These are phyloP conservation scores for Xylariaceae sp. DNA, from an alignment of 2,329 filamentous ascomycete genomes.

Conservation along the genomic window DNA sequence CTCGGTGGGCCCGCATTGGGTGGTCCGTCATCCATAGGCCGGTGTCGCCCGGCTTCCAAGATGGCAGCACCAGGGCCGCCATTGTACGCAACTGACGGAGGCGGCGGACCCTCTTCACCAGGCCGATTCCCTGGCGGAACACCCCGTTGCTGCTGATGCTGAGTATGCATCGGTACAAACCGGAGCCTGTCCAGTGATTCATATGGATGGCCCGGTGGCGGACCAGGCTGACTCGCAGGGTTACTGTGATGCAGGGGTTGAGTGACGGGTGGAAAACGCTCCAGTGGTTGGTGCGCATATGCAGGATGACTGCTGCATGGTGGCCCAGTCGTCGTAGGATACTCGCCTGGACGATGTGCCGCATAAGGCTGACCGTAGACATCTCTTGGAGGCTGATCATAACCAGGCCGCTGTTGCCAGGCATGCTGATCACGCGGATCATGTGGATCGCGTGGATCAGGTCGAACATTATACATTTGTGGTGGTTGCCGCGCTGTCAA, in stretches of 20 bases:
- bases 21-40: conserved; percentile 48
- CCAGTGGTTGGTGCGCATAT: conserved; percentile 35
- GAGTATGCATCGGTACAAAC: conserved; percentile 33
- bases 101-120: conserved; percentile 45
- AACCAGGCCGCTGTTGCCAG: conserved; percentile 38
- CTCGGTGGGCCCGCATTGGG: conserved; percentile 55
- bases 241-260: conserved; percentile 32
- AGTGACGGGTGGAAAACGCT: conserved; percentile 37
- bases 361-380: conserved; percentile 41
- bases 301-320: conserved; percentile 36
- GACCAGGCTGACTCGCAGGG: conserved; percentile 28
- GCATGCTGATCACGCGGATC: conserved; percentile 25
- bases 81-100: conserved; percentile 47
- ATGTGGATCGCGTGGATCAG: conserved; percentile 23
- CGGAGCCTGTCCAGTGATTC: conserved; percentile 49
- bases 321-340: conserved; percentile 40
- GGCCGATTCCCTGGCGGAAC: conserved; percentile 37
- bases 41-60: conserved; percentile 40
- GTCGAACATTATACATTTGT: conserved; percentile 35
- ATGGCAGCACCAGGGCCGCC: conserved; percentile 38
- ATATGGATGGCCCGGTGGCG: conserved; percentile 35
- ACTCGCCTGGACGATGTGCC: conserved; percentile 45
- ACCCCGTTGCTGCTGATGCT: conserved; percentile 31
- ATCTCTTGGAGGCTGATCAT: conserved; percentile 38
- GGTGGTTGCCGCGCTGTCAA: conserved; percentile 32